Conservation (phyloP, 441 rosid genomes). For the Populus trichocarpa region DNA sequence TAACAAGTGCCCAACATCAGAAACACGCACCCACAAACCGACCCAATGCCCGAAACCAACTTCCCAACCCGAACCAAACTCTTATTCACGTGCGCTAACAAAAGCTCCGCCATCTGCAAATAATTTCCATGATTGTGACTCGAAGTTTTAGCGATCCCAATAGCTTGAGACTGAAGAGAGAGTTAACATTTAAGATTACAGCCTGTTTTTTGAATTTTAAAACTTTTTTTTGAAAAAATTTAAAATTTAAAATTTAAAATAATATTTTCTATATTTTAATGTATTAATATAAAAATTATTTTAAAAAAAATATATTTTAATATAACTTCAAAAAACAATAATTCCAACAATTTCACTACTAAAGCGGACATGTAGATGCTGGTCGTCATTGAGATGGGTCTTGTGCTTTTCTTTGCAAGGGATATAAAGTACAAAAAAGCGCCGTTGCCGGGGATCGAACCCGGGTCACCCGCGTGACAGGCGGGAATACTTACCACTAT, state of each 20-base stretch:
- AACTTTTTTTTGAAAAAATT: too few relatives aligned
- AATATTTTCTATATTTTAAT: too few relatives aligned
- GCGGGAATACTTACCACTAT: slow-evolving; percentile 92
- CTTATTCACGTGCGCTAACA: slow-evolving; percentile 39
- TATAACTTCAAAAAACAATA: too few relatives aligned
- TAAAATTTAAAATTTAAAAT: too few relatives aligned
- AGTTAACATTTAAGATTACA: slow-evolving; percentile 66
- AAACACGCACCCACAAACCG: slow-evolving; percentile 58
- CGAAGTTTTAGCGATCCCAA: slow-evolving; percentile 36
- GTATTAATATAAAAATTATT: too few relatives aligned
- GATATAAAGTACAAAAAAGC: too few relatives aligned
- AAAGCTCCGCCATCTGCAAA: slow-evolving; percentile 14
- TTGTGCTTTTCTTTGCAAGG: too few relatives aligned
- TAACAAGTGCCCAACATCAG: slow-evolving; percentile 69
- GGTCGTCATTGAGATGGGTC: slow-evolving; percentile 44
- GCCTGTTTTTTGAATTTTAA: too few relatives aligned
- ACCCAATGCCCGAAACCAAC: slow-evolving; percentile 68
- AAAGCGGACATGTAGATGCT: slow-evolving; percentile 83
- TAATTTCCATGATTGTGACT: neutral
- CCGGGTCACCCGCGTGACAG: slow-evolving; percentile 96
- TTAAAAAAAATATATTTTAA: too few relatives aligned
- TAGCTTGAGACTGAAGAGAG: slow-evolving; percentile 88
- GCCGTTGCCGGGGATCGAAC: slow-evolving; percentile 95
- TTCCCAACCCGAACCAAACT: slow-evolving; percentile 59
- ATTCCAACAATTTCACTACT: slow-evolving; percentile 8